Conservation (phyloP, 108 stramenopile species). For the Cyclotella kingstonii region DNA sequence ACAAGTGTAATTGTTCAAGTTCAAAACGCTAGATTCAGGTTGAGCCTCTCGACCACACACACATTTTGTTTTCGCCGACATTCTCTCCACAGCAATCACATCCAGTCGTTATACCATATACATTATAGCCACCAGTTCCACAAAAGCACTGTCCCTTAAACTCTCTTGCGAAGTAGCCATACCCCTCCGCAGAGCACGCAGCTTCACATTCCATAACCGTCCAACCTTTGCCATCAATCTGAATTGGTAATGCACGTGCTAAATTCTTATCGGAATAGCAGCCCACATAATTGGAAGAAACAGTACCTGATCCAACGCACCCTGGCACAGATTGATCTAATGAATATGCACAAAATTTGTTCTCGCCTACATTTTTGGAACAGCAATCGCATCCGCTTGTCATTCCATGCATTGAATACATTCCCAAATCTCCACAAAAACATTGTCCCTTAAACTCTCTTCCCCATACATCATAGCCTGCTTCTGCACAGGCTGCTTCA, state of each 20-base stretch:
- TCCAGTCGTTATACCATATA: not conserved
- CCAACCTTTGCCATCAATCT: not conserved
- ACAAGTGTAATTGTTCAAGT: no score
- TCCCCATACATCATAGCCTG: conserved; percentile 15
- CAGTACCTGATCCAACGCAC: not conserved
- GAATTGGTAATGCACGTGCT: conserved; percentile 1
- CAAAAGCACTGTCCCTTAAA: conserved; percentile 2
- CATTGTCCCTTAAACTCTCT: conserved; percentile 25
- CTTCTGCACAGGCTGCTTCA: conserved; percentile 7
- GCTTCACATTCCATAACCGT: conserved; percentile 2
- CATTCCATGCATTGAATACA: conserved; percentile 14
- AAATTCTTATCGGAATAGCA: conserved; percentile 8
- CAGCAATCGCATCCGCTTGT: conserved; percentile 23
- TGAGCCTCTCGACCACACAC: no score
- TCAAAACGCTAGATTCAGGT: no score
- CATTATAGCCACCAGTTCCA: conserved; percentile 3
- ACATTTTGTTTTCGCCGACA: conserved; percentile 7
- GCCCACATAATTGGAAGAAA: not conserved
- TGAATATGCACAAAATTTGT: conserved; percentile 17
- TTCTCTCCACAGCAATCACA: conserved; percentile 13
- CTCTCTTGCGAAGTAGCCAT: not conserved
- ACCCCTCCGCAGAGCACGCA: not conserved
- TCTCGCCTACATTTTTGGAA: conserved; percentile 15
- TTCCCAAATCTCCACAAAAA: conserved; percentile 7
- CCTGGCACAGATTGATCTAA: conserved; percentile 2